Evolutionary conservation across 1,284 basidiomycete genomes (phyloP).

Genomic region (Lignosus rhinocerotis): DNA sequence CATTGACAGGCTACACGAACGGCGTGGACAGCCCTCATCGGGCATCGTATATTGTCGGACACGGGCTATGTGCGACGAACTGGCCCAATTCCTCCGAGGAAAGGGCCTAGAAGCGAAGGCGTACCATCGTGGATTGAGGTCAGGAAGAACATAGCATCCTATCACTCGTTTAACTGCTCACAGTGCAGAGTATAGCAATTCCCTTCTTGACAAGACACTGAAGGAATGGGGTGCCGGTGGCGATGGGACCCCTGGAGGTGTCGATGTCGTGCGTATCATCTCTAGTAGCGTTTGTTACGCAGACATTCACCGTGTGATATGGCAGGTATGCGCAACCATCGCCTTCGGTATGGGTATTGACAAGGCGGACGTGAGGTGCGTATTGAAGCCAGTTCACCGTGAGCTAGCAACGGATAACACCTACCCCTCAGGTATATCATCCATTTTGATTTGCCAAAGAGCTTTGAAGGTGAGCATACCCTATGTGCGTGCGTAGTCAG

Average conservation of each 20-base stretch:
- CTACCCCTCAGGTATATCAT: slow-evolving; percentile 58
- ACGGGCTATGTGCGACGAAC: slow-evolving; percentile 64
- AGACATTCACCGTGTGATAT: background rate
- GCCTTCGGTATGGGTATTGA: slow-evolving; percentile 92
- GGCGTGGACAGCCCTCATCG: slow-evolving; percentile 61
- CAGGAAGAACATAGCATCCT: slow-evolving; percentile 15
- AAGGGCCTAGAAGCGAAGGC: slow-evolving; percentile 70
- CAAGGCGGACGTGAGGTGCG: slow-evolving; percentile 76
- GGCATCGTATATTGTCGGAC: slow-evolving; percentile 83
- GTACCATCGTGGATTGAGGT: slow-evolving; percentile 75
- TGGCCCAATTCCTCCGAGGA: slow-evolving; percentile 60
- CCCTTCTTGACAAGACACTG: slow-evolving; percentile 59
- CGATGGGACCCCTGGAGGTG: slow-evolving; percentile 42
- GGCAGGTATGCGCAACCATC: slow-evolving; percentile 61
- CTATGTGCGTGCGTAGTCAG: background rate
- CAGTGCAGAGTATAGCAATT: slow-evolving; percentile 35
- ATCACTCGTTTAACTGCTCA: background rate
- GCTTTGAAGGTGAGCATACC: slow-evolving; percentile 65
- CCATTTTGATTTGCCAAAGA: slow-evolving; percentile 80
- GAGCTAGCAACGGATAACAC: background rate
- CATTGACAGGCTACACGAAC: slow-evolving; percentile 58
- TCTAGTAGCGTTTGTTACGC: background rate
- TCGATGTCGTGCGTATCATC: slow-evolving; percentile 57
- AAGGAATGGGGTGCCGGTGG: slow-evolving; percentile 64
- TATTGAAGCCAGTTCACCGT: slow-evolving; percentile 3